Conservation (phyloP, 129 eudicot species). For the Lactuca saligna region DNA sequence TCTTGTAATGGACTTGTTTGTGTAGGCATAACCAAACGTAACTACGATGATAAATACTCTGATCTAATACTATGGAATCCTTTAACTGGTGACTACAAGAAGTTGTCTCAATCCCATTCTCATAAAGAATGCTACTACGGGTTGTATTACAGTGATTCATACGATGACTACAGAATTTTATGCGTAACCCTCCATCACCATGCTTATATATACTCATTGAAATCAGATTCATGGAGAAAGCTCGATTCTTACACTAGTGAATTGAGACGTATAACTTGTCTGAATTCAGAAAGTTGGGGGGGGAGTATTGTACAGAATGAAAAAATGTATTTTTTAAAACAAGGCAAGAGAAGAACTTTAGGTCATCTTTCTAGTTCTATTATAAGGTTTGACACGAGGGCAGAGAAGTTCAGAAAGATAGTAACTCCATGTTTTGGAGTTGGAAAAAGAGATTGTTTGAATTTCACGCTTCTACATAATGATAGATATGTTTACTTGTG, state of each 20-base stretch:
- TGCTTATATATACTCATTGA: constrained; percentile 16
- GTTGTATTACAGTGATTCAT: constrained; percentile 8
- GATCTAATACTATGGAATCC: constrained; percentile 16
- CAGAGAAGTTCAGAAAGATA: background rate
- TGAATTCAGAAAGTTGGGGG: background rate
- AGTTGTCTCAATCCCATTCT: background rate
- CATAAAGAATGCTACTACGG: background rate
- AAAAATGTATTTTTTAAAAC: background rate
- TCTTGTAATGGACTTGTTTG: constrained; percentile 18
- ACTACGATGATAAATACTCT: background rate
- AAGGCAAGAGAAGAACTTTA: background rate
- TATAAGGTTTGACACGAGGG: background rate
- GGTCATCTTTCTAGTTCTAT: background rate
- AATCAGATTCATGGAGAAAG: constrained; percentile 4
- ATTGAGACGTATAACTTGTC: background rate
- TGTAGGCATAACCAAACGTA: background rate
- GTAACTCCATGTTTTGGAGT: background rate
- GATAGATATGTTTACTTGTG: background rate
- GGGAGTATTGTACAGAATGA: background rate
- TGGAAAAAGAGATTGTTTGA: background rate
- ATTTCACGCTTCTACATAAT: background rate
- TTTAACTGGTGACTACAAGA: constrained; percentile 9
- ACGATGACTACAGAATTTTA: constrained; percentile 25
- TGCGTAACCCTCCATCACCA: background rate
- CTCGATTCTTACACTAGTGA: no score